Conservation (phyloP, 208 protist genomes). For the Phytomonas sp. region DNA sequence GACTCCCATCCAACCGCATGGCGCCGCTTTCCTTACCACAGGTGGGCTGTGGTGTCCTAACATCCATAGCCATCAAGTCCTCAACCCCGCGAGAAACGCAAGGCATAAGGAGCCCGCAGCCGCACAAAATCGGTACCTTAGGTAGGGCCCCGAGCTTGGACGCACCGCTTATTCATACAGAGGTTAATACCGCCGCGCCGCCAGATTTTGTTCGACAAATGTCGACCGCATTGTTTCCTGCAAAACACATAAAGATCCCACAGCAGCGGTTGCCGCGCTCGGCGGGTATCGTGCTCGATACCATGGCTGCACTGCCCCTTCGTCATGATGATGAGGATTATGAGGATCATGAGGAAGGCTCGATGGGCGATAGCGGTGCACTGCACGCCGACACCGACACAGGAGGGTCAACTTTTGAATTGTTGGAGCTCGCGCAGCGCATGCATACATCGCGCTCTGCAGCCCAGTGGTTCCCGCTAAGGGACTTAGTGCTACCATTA, state of each 20-base stretch:
- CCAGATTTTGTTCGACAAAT: slow-evolving; percentile 1
- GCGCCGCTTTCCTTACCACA: background rate
- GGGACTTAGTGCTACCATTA: background rate
- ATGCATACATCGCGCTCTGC: background rate
- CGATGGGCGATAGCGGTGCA: background rate
- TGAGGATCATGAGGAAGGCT: background rate
- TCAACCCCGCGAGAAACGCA: background rate
- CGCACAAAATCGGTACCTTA: background rate
- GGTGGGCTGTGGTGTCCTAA: background rate
- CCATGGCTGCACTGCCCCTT: background rate
- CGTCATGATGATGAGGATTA: background rate
- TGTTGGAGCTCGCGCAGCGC: background rate
- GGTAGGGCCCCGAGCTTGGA: background rate
- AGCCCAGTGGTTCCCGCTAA: background rate
- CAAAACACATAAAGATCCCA: background rate
- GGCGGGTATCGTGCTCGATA: background rate
- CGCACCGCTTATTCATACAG: background rate
- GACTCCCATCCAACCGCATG: background rate
- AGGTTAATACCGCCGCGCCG: background rate
- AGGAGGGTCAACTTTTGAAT: background rate
- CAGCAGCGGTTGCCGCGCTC: background rate
- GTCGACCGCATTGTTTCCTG: background rate
- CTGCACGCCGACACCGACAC: background rate
- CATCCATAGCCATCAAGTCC: background rate
- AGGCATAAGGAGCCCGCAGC: background rate